Conservation (phyloP, 2,329 filamentous ascomycete genomes). For the Neodidymelliopsis sp. region DNA sequence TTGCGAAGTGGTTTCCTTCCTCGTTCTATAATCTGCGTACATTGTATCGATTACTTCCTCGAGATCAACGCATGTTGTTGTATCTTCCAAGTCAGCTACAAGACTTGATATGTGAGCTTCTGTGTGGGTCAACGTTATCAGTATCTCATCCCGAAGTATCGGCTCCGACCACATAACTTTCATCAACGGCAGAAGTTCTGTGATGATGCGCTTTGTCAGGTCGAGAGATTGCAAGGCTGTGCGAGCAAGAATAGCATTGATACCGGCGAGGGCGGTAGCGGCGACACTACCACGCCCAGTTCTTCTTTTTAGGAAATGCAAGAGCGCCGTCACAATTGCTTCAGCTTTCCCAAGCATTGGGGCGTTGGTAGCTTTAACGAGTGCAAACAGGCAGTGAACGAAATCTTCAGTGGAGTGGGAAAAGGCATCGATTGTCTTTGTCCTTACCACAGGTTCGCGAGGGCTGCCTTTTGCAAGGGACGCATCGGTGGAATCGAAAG, state of each 20-base stretch:
- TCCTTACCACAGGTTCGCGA: constrained; percentile 28
- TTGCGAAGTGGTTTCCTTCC: constrained; percentile 62
- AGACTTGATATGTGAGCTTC: constrained; percentile 51
- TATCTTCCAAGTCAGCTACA: constrained; percentile 34
- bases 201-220: constrained; percentile 67
- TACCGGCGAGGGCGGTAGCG: constrained; percentile 74
- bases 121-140: constrained; percentile 73
- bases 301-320: constrained; percentile 69
- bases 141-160: constrained; percentile 75
- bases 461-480: constrained; percentile 34
- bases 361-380: constrained; percentile 72
- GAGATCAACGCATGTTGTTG: constrained; percentile 52
- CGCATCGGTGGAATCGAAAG: constrained; percentile 38
- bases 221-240: constrained; percentile 72
- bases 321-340: constrained; percentile 63
- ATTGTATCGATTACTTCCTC: constrained; percentile 74
- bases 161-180: constrained; percentile 73
- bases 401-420: constrained; percentile 44
- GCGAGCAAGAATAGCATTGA: constrained; percentile 74
- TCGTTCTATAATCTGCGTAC: constrained; percentile 78
- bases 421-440: constrained; percentile 32
- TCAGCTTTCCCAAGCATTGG: constrained; percentile 66
- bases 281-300: constrained; percentile 72
- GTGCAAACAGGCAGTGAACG: constrained; percentile 69
- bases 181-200: constrained; percentile 73